Evolutionary conservation across 441 rosid genomes (phyloP).

Genomic region (Gossypium gossypioides): DNA sequence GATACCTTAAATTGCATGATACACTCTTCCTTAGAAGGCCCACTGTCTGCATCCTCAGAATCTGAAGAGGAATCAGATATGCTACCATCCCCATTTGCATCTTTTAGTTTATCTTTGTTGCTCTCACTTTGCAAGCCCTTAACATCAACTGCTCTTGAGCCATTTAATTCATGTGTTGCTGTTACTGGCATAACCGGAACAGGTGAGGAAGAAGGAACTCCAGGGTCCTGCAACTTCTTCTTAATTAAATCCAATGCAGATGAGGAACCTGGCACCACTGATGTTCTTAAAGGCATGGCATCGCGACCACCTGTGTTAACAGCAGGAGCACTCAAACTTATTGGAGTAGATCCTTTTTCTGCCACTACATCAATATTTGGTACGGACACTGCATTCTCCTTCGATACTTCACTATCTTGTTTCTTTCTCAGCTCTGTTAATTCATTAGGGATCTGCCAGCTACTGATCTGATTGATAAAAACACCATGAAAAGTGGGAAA

Average conservation of each 20-base stretch:
- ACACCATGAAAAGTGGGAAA: neutral
- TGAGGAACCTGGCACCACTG: conserved; percentile 43
- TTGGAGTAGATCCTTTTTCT: conserved; percentile 52
- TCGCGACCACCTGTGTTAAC: conserved; percentile 80
- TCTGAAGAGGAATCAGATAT: conserved; percentile 84
- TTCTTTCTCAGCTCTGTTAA: conserved; percentile 64
- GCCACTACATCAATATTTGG: conserved; percentile 29
- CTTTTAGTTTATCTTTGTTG: conserved; percentile 59
- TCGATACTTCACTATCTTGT: conserved; percentile 41
- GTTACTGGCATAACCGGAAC: conserved; percentile 34
- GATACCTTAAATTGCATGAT: conserved; percentile 74
- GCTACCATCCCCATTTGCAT: conserved; percentile 57
- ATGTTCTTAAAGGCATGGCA: conserved; percentile 49
- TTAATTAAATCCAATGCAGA: conserved; percentile 90
- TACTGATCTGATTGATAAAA: conserved; percentile 53
- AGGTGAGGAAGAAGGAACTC: conserved; percentile 46
- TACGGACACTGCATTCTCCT: conserved; percentile 36
- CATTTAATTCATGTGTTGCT: conserved; percentile 51
- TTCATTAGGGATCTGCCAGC: conserved; percentile 94
- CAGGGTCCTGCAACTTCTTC: conserved; percentile 86
- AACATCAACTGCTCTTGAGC: conserved; percentile 54
- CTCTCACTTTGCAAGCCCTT: conserved; percentile 59
- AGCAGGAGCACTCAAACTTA: conserved; percentile 71
- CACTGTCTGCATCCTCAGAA: conserved; percentile 82
- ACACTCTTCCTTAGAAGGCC: conserved; percentile 84